phyloP scores from a whole-genome alignment of 2,329 filamentous ascomycete species.

The Allantophomopsis cytisporea region DNA sequence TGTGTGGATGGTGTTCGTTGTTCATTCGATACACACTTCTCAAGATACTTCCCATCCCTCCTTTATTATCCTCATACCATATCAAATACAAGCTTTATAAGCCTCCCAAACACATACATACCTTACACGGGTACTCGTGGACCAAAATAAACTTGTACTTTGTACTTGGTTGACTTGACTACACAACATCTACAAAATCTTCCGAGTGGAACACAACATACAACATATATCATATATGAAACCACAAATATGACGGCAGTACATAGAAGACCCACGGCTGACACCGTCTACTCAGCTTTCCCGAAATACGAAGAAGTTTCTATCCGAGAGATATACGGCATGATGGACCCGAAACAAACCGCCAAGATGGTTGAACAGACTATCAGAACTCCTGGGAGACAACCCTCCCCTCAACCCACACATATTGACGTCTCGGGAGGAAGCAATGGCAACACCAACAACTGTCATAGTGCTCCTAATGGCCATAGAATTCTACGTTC shows the following conservation, averaged over 20 bases:
- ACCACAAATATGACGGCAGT: not conserved
- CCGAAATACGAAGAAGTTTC: not conserved
- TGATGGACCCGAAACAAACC: not conserved
- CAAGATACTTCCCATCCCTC: too few species aligned
- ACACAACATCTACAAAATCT: too few species aligned
- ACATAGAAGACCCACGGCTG: not conserved
- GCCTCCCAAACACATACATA: too few species aligned
- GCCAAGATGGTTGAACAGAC: conserved; percentile 12
- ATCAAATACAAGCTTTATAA: too few species aligned
- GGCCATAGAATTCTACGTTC: conserved; percentile 69
- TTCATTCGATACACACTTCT: too few species aligned
- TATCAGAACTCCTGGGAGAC: conserved; percentile 13
- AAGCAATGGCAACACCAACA: conserved; percentile 17
- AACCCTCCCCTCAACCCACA: conserved; percentile 75
- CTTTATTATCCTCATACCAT: too few species aligned
- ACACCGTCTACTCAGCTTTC: not conserved
- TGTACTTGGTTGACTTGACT: too few species aligned
- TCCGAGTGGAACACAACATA: too few species aligned
- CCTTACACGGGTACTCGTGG: too few species aligned
- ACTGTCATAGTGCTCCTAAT: conserved; percentile 30
- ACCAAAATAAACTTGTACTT: too few species aligned
- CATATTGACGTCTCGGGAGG: conserved; percentile 47
- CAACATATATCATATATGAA: too few species aligned
- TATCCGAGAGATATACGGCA: not conserved
- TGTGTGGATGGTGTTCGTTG: too few species aligned